phyloP scores from a whole-genome alignment of 2,329 filamentous ascomycete species.

The Scleromitrula shiraiana region DNA sequence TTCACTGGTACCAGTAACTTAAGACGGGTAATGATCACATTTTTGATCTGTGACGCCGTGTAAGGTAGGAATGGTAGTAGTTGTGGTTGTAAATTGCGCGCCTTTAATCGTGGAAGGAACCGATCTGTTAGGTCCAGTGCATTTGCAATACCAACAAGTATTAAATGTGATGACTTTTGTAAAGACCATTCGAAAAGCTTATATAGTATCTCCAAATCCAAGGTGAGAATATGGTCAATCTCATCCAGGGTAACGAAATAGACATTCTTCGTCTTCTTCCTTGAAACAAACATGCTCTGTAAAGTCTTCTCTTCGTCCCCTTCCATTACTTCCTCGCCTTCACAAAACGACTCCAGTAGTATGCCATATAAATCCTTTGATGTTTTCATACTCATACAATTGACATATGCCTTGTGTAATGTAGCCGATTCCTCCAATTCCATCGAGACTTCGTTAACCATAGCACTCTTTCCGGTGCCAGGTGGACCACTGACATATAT shows the following conservation, averaged over 20 bases:
- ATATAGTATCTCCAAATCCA: slow-evolving; percentile 85
- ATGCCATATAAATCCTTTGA: slow-evolving; percentile 79
- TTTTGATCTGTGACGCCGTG: slow-evolving; percentile 76
- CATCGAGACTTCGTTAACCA: slow-evolving; percentile 72
- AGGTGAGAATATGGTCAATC: slow-evolving; percentile 84
- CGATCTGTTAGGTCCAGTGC: slow-evolving; percentile 92
- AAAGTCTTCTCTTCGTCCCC: slow-evolving; percentile 61
- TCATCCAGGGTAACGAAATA: slow-evolving; percentile 90
- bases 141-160: slow-evolving; percentile 90
- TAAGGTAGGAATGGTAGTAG: slow-evolving; percentile 91
- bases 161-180: slow-evolving; percentile 66
- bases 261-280: slow-evolving; percentile 44
- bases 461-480: slow-evolving; percentile 92
- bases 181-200: slow-evolving; percentile 96
- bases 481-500: slow-evolving; percentile 93
- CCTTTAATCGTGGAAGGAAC: slow-evolving; percentile 86
- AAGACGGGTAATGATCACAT: slow-evolving; percentile 77
- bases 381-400: slow-evolving; percentile 94
- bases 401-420: slow-evolving; percentile 72
- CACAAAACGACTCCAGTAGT: slow-evolving; percentile 62
- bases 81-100: slow-evolving; percentile 82
- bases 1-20: slow-evolving; percentile 59
- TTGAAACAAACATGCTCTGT: slow-evolving; percentile 62
- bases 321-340: slow-evolving; percentile 50
- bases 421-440: slow-evolving; percentile 41